phyloP scores from a whole-genome alignment of 495 filamentous ascomycete genomes.

The Neurospora sp. region DNA sequence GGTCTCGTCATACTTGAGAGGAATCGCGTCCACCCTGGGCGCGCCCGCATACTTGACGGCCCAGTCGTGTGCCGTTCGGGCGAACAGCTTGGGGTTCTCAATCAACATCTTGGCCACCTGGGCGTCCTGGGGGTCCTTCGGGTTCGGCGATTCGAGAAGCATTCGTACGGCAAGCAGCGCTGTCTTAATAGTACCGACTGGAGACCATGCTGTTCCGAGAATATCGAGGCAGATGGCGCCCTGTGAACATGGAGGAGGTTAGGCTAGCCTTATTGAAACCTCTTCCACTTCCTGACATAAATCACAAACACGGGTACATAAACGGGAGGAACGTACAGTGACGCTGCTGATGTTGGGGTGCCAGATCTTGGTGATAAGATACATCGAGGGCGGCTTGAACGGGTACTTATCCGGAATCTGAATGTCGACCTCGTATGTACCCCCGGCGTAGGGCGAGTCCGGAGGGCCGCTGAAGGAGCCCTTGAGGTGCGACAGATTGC shows the following conservation, averaged over 20 bases:
- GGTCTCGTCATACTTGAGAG: constrained; percentile 8
- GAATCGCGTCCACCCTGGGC: constrained; percentile 34
- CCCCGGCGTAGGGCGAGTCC: constrained; percentile 89
- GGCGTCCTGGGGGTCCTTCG: constrained; percentile 93
- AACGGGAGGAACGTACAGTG: constrained; percentile 51
- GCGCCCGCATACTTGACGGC: constrained; percentile 76
- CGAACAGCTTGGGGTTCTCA: constrained; percentile 64
- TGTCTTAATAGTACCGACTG: constrained; percentile 91
- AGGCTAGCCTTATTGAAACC: neutral
- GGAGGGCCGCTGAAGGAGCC: constrained; percentile 82
- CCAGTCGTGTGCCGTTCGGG: constrained; percentile 82
- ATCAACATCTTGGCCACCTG: constrained; percentile 92
- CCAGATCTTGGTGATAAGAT: constrained; percentile 93
- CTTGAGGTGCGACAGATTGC: constrained; percentile 72
- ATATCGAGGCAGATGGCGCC: constrained; percentile 97
- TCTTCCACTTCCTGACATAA: neutral
- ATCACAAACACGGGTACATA: neutral
- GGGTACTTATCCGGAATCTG: constrained; percentile 83
- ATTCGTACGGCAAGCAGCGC: constrained; percentile 88
- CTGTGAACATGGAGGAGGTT: constrained; percentile 29
- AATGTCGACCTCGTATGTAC: constrained; percentile 75
- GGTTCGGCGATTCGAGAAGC: constrained; percentile 86
- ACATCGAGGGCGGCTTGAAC: constrained; percentile 87
- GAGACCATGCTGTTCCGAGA: constrained; percentile 80
- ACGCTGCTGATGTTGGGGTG: constrained; percentile 95